Conservation (phyloP, 1,284 basidiomycete genomes). For the Clitocybe nebularis region DNA sequence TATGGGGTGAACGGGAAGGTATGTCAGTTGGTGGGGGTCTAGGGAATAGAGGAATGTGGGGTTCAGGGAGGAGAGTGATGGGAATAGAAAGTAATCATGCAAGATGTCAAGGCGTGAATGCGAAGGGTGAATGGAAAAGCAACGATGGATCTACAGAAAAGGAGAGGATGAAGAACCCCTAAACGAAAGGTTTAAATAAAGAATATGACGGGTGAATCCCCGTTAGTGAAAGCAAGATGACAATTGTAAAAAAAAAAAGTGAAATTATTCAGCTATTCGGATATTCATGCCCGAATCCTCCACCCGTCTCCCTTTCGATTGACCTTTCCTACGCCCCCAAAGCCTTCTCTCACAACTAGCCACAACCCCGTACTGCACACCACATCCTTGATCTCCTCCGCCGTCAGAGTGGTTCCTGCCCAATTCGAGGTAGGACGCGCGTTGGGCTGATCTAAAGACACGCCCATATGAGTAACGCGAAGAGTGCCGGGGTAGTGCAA, state of each 20-base stretch:
- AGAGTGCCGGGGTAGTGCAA: background rate
- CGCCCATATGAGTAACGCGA: slow-evolving; percentile 2
- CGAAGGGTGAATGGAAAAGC: background rate
- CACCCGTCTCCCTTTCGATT: slow-evolving; percentile 75
- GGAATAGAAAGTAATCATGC: background rate
- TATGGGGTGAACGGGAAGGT: background rate
- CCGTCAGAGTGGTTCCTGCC: slow-evolving; percentile 62
- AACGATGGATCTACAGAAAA: background rate
- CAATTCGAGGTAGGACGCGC: slow-evolving; percentile 9
- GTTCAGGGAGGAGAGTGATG: background rate
- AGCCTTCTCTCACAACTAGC: slow-evolving; percentile 88
- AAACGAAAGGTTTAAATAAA: background rate
- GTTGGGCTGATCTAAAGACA: slow-evolving; percentile 8
- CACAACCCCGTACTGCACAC: slow-evolving; percentile 87
- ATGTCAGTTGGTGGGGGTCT: background rate
- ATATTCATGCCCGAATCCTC: slow-evolving; percentile 50
- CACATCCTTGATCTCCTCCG: slow-evolving; percentile 94
- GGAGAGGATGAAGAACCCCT: background rate
- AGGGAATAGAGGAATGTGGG: background rate
- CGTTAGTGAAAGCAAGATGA: background rate
- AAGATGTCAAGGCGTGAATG: background rate
- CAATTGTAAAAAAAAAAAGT: too few relatives aligned
- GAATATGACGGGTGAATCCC: background rate
- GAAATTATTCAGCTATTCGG: slow-evolving; percentile 11
- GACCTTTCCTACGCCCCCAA: slow-evolving; percentile 84